Conservation (phyloP, 2,329 filamentous ascomycete species). For the Clonostachys rosea region DNA sequence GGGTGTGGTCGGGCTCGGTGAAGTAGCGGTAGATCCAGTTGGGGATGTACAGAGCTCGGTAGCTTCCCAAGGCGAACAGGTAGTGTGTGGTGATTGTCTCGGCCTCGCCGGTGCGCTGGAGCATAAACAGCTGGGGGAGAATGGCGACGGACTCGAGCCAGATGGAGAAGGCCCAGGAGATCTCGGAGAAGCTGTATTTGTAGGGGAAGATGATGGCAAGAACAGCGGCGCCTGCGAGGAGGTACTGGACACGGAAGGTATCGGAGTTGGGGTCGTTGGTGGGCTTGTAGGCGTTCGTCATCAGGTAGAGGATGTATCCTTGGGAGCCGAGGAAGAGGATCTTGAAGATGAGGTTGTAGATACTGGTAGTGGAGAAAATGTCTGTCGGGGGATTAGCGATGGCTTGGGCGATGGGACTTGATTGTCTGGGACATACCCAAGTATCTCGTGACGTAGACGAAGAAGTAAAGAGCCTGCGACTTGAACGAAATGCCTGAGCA, state of each 20-base stretch:
- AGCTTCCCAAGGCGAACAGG: constrained; percentile 85
- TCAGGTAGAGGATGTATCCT: constrained; percentile 93
- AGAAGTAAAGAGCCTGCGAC: constrained; percentile 89
- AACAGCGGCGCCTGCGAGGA: constrained; percentile 74
- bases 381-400: constrained; percentile 45
- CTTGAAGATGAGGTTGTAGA: constrained; percentile 96
- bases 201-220: constrained; percentile 82
- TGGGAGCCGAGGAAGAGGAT: constrained; percentile 89
- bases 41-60: constrained; percentile 93
- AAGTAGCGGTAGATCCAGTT: constrained; percentile 97
- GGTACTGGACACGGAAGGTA: constrained; percentile 95
- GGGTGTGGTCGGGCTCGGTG: constrained; percentile 63
- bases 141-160: constrained; percentile 98
- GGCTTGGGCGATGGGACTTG: neutral
- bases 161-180: constrained; percentile 96
- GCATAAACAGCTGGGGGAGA: constrained; percentile 94
- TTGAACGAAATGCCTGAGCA: constrained; percentile 98
- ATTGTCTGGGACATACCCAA: constrained; percentile 53
- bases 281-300: constrained; percentile 96
- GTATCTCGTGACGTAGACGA: constrained; percentile 93
- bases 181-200: constrained; percentile 76
- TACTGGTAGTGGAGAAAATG: constrained; percentile 76
- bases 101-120: constrained; percentile 94
- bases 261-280: constrained; percentile 96
- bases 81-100: constrained; percentile 99